Evolutionary conservation across 78 protist genomes (phyloP).

Genomic region (Tieghemostelium lacteum): DNA sequence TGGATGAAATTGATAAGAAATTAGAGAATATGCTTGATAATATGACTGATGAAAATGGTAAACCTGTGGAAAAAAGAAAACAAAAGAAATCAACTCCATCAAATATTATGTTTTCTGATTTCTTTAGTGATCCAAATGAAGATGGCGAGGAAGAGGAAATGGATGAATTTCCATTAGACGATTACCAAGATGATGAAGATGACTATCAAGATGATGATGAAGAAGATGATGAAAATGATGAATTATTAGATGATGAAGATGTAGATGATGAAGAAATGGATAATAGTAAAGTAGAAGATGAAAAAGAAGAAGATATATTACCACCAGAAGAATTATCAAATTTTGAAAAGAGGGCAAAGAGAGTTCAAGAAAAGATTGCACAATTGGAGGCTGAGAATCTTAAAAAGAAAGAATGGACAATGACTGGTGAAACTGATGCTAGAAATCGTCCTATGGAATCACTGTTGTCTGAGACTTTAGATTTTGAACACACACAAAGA

Average conservation of each 20-base stretch:
- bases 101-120: conserved; percentile 56
- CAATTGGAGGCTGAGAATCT: conserved; percentile 41
- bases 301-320: conserved; percentile 42
- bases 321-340: conserved; percentile 40
- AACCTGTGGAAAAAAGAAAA: conserved; percentile 1
- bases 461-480: conserved; percentile 57
- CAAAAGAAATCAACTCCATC: conserved; percentile 15
- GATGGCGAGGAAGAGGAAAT: neutral
- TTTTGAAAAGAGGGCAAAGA: conserved; percentile 62
- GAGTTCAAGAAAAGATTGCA: conserved; percentile 46
- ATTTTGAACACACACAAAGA: conserved; percentile 80
- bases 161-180: neutral
- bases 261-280: neutral
- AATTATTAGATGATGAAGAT: conserved; percentile 1
- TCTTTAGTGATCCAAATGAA: conserved; percentile 40
- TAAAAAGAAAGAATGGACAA: conserved; percentile 70
- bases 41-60: conserved; percentile 22
- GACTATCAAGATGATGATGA: conserved; percentile 40
- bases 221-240: conserved; percentile 1
- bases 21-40: conserved; percentile 37
- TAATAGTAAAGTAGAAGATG: neutral
- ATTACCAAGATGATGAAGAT: conserved; percentile 8
- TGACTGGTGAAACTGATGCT: conserved; percentile 64
- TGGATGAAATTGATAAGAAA: conserved; percentile 35
- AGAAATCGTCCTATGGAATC: conserved; percentile 78